Evolutionary conservation across 352 stramenopile genomes (phyloP).

Genomic region (Peronospora belbahrii): DNA sequence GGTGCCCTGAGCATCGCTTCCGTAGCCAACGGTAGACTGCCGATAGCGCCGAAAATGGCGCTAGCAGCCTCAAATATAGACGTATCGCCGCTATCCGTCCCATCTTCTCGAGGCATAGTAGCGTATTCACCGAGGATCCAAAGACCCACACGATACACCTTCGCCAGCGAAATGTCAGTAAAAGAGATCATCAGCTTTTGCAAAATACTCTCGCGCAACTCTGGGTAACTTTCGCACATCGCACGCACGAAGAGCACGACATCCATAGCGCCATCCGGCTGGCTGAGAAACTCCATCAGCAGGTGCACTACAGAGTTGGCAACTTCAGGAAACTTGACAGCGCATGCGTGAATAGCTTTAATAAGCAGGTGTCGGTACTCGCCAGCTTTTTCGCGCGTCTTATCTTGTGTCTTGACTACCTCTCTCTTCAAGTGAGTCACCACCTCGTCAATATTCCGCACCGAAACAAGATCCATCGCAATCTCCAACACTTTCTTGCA

Average conservation of each 20-base stretch:
- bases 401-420: slow-evolving; percentile 87
- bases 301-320: slow-evolving; percentile 96
- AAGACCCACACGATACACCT: slow-evolving; percentile 95
- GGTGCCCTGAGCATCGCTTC: slow-evolving; percentile 44
- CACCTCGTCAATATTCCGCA: slow-evolving; percentile 98
- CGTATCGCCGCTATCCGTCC: slow-evolving; percentile 52
- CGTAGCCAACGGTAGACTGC: slow-evolving; percentile 62
- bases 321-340: slow-evolving; percentile 96
- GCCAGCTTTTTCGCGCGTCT: slow-evolving; percentile 90
- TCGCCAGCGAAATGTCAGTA: slow-evolving; percentile 89
- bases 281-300: slow-evolving; percentile 98
- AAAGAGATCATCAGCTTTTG: slow-evolving; percentile 93
- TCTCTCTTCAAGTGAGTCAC: slow-evolving; percentile 87
- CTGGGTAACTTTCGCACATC: slow-evolving; percentile 95
- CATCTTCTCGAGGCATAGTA: slow-evolving; percentile 31
- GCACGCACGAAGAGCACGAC: slow-evolving; percentile 98
- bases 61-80: slow-evolving; percentile 68
- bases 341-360: slow-evolving; percentile 95
- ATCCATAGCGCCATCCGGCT: slow-evolving; percentile 94
- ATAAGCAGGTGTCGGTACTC: slow-evolving; percentile 98
- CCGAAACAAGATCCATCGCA: slow-evolving; percentile 94
- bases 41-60: slow-evolving; percentile 87
- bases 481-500: slow-evolving; percentile 98
- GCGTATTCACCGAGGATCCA: slow-evolving; percentile 96
- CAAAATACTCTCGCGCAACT: slow-evolving; percentile 89